Conservation (phyloP, 192 early-diverging fungal genomes). For the Oehlia diaphana region DNA sequence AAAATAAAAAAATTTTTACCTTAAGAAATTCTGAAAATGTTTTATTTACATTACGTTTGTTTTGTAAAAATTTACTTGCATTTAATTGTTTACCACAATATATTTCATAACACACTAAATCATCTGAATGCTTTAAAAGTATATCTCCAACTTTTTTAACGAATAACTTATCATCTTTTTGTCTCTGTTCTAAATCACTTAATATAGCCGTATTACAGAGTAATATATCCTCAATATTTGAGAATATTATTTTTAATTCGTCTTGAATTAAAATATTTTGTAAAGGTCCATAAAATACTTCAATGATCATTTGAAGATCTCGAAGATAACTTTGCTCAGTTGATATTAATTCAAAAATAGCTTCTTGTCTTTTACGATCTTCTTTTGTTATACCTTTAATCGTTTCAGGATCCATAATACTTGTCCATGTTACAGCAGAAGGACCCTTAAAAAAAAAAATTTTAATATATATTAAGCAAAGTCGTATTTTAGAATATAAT, state of each 20-base stretch:
- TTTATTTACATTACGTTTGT: constrained; percentile 49
- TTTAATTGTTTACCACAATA: constrained; percentile 70
- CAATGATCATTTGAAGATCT: constrained; percentile 70
- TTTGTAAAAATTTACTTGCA: constrained; percentile 63
- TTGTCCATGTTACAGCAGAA: constrained; percentile 3
- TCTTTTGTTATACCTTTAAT: constrained; percentile 52
- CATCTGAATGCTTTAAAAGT: constrained; percentile 51
- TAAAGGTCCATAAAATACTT: constrained; percentile 67
- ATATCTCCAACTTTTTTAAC: constrained; percentile 71
- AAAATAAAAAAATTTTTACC: constrained; percentile 37
- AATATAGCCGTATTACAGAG: constrained; percentile 66
- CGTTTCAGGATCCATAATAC: constrained; percentile 35
- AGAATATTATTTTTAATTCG: constrained; percentile 75
- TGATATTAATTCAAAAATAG: constrained; percentile 75
- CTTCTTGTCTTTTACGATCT: constrained; percentile 77
- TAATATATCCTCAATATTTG: constrained; percentile 77
- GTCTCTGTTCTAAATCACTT: constrained; percentile 63
- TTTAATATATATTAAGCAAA: background rate
- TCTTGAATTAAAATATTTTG: constrained; percentile 50
- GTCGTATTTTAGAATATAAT: no score
- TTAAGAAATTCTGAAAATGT: constrained; percentile 63
- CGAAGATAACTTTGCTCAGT: constrained; percentile 77
- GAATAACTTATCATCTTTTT: constrained; percentile 50
- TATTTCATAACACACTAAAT: constrained; percentile 58
- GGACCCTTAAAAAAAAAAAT: background rate